Evolutionary conservation across 2,329 filamentous ascomycete species (phyloP).

Genomic region (Phialophora chinensis): DNA sequence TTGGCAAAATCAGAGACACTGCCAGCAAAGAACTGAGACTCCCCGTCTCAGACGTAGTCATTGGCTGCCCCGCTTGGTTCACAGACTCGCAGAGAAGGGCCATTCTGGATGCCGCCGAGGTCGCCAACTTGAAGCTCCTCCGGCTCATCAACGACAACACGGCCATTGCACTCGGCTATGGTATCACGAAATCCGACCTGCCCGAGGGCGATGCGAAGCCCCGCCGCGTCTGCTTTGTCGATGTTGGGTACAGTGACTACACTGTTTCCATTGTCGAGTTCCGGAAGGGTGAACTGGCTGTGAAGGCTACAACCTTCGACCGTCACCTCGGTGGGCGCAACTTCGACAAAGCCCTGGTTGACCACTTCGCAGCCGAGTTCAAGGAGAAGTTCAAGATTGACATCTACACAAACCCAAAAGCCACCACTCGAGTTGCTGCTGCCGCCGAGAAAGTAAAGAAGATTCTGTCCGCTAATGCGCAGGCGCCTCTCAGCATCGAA

Average conservation of each 20-base stretch:
- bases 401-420: constrained; percentile 88
- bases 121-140: constrained; percentile 89
- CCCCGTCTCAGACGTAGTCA: constrained; percentile 88
- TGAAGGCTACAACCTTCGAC: constrained; percentile 91
- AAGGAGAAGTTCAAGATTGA: constrained; percentile 98
- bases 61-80: constrained; percentile 97
- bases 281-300: constrained; percentile 91
- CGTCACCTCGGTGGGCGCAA: constrained; percentile 96
- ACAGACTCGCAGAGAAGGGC: constrained; percentile 90
- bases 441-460: constrained; percentile 98
- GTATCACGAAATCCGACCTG: constrained; percentile 96
- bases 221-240: constrained; percentile 85
- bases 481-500: constrained; percentile 93
- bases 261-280: constrained; percentile 94
- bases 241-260: constrained; percentile 97
- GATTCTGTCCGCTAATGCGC: constrained; percentile 92
- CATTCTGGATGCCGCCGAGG: constrained; percentile 88
- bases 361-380: constrained; percentile 95
- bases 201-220: constrained; percentile 89
- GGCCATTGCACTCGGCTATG: constrained; percentile 91
- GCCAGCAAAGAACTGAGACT: constrained; percentile 85
- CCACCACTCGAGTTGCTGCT: constrained; percentile 81
- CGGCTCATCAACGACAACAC: constrained; percentile 98
- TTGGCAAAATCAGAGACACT: constrained; percentile 92
- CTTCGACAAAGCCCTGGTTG: constrained; percentile 92